Conservation (phyloP, 2,329 filamentous ascomycete species). For the Aspergillus sp. region DNA sequence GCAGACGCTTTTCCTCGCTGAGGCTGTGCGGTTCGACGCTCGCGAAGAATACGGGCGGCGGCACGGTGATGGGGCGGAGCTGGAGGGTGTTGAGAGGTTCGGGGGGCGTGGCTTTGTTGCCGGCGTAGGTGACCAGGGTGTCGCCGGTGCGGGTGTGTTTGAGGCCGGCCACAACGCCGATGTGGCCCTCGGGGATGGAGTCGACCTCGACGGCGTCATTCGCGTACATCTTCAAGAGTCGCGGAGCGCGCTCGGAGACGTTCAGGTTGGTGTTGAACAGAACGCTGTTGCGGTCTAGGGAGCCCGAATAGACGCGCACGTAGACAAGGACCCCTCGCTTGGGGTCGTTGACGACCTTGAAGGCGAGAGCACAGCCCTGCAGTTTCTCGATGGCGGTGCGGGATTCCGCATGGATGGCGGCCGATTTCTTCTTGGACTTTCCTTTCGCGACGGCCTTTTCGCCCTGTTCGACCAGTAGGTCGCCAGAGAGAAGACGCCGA, state of each 20-base stretch:
- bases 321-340: constrained; percentile 87
- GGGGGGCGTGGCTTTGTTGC: constrained; percentile 63
- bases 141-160: constrained; percentile 93
- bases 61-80: constrained; percentile 82
- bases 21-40: constrained; percentile 80
- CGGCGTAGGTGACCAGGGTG: constrained; percentile 75
- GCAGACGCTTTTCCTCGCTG: constrained; percentile 75
- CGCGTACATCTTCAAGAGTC: constrained; percentile 85
- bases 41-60: constrained; percentile 95
- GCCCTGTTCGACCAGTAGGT: constrained; percentile 39
- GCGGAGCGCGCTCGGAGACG: constrained; percentile 74
- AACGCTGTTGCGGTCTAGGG: constrained; percentile 68
- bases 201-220: constrained; percentile 82
- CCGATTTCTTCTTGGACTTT: constrained; percentile 43
- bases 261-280: constrained; percentile 87
- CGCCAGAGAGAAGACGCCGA: constrained; percentile 47
- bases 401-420: constrained; percentile 46
- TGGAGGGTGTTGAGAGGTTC: constrained; percentile 72
- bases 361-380: constrained; percentile 67
- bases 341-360: constrained; percentile 91
- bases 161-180: constrained; percentile 86
- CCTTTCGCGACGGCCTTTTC: constrained; percentile 35
- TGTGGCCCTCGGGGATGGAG: constrained; percentile 79
- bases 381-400: constrained; percentile 58
- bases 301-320: constrained; percentile 86